Evolutionary conservation across 2,329 filamentous ascomycete species (phyloP), one percentile per base, ranked within the genome.

Genomic region (Hymenoscyphus occultus): DNA sequence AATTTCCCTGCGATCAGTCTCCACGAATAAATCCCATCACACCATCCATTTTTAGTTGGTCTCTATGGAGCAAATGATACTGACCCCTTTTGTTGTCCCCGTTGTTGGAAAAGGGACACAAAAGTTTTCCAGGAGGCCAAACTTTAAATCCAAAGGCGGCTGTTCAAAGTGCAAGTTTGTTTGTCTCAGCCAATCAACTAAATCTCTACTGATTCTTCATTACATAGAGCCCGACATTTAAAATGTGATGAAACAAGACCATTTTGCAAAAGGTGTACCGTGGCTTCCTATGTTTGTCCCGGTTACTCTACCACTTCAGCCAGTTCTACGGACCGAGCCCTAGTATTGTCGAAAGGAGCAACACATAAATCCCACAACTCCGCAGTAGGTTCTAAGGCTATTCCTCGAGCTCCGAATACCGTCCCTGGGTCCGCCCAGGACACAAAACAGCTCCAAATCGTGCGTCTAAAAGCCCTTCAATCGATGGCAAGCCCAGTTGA

Each of bases 191-290:
- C 13, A 19, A 4, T 22, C 12, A 13, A 42, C n/a, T 22, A 14
- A 14, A 10, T 40, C 39, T 60, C 16, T 13, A 16, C 58, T 60
- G 31, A 60, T 31, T 9, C n/a, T n/a, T 28, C 12, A 31, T n/a
- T n/a, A 22, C 13, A 19, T 13, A 60, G 58, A 31, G n/a, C 39
- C 14, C 39, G 58, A 14, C 58, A 60, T 32, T 9, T 60, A 2
- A 60, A 60, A 48, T 60, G 58, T n/a, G 58, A 60, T 60, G 58
- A 45, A 32, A 32, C 58, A 48, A 60, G 45, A 16, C 58, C 58
- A 19, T 60, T 28, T 31, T 60, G 58, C 40, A 39, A 32, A 12
- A 60, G 39, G 19, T 60, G 58, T 31, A n/a, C 14, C 4, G 19
- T 19, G 16, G 16, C 35, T 42, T 39, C 35, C 2, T 31, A 42